Percentiles rank a stretch among this genome's conserved stretches.
These are phyloP conservation scores for Auriculariales sp. DNA, from an alignment of 768 basidiomycete species.

Conservation along the genomic window DNA sequence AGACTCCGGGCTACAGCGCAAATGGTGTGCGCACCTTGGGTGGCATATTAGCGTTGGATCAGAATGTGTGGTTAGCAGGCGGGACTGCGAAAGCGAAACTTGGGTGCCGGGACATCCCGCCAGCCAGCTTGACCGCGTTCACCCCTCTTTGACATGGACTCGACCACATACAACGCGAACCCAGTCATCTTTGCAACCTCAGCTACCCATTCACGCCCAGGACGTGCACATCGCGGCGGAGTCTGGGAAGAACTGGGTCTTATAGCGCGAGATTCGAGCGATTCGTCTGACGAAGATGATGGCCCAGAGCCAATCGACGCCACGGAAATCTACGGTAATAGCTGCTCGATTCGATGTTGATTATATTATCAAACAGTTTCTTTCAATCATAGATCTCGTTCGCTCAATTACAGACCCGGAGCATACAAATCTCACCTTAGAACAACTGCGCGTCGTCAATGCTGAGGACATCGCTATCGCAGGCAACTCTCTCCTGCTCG, in stretches of 20 bases:
- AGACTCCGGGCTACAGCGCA: not conserved
- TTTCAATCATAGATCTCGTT: slow-evolving; percentile 77
- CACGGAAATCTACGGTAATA: slow-evolving; percentile 90
- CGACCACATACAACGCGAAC: slow-evolving; percentile 56
- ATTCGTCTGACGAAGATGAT: slow-evolving; percentile 15
- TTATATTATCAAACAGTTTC: too few species aligned
- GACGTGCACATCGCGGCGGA: slow-evolving; percentile 18
- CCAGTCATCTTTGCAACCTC: slow-evolving; percentile 59
- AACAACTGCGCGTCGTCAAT: slow-evolving; percentile 91
- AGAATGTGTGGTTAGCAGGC: not conserved
- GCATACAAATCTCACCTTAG: slow-evolving; percentile 68
- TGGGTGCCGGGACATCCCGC: not conserved
- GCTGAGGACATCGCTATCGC: slow-evolving; percentile 61
- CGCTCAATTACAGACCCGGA: slow-evolving; percentile 90
- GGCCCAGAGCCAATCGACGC: slow-evolving; percentile 65
- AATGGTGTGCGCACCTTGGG: slow-evolving; percentile 11
- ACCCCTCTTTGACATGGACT: slow-evolving; percentile 7
- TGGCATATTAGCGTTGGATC: slow-evolving; percentile 8
- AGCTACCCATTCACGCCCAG: slow-evolving; percentile 30
- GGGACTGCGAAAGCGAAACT: not conserved
- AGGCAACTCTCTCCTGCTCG: slow-evolving; percentile 47
- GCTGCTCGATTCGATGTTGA: too few species aligned
- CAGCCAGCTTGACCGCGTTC: not conserved
- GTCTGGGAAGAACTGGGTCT: slow-evolving; percentile 20
- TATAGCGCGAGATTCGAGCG: slow-evolving; percentile 21